Conservation (phyloP, 139 green algal genomes). For the Tetradesmus lagerheimii region DNA sequence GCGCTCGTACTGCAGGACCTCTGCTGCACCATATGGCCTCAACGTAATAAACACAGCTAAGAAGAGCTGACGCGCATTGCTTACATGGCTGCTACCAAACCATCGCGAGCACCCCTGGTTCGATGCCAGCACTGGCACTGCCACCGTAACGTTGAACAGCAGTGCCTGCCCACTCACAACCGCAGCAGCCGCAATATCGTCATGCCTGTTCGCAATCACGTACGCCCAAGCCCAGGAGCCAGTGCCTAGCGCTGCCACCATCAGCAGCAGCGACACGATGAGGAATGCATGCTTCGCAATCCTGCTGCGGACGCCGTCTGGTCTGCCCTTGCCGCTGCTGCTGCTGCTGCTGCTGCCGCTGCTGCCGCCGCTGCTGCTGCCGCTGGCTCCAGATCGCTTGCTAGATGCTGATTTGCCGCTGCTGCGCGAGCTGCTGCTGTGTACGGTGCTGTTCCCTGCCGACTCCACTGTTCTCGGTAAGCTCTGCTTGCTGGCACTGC, state of each 20-base stretch:
- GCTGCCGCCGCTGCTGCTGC: too few relatives aligned
- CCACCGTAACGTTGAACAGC: background rate
- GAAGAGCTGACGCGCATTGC: background rate
- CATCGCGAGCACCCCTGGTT: background rate
- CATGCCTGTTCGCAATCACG: background rate
- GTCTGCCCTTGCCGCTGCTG: background rate
- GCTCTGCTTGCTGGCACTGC: background rate
- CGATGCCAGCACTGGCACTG: background rate
- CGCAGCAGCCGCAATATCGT: background rate
- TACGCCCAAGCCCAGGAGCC: background rate
- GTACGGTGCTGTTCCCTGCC: background rate
- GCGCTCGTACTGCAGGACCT: too few relatives aligned
- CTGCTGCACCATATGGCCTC: too few relatives aligned
- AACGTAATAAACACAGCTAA: background rate
- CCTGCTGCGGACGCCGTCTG: background rate
- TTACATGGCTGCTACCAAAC: background rate
- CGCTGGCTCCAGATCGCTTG: background rate
- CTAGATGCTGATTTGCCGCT: background rate
- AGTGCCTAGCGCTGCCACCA: background rate
- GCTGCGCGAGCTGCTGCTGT: background rate
- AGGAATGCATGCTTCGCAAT: background rate
- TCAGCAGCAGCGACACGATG: background rate
- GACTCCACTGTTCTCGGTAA: background rate
- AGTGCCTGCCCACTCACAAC: background rate
- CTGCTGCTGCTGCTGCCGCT: background rate